These are phyloP conservation scores for Hymenoscyphus repandus DNA, from an alignment of 2,329 filamentous ascomycete genomes.

Conservation along the genomic window DNA sequence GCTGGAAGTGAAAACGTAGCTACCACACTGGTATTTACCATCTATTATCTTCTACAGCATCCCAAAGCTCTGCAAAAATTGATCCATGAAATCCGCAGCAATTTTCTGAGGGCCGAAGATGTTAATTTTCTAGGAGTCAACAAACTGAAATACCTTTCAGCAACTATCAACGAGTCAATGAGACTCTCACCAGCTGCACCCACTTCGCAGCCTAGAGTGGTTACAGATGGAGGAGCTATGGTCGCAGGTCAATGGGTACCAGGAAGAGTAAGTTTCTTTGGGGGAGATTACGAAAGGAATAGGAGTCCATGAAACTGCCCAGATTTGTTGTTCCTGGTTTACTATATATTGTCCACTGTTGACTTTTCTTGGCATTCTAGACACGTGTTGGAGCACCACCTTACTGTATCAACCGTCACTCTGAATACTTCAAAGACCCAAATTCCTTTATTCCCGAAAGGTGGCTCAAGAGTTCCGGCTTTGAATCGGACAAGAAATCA, in stretches of 20 bases:
- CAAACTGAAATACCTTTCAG: not conserved
- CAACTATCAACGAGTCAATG: constrained; percentile 7
- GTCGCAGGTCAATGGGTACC: constrained; percentile 1
- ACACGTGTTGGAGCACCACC: not conserved
- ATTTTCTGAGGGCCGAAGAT: constrained; percentile 30
- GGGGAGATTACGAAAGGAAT: not conserved
- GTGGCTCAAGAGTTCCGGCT: constrained; percentile 27
- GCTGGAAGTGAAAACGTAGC: constrained; percentile 31
- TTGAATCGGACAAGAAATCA: constrained; percentile 5
- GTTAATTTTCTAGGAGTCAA: not conserved
- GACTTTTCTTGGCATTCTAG: not conserved
- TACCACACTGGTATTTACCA: constrained; percentile 22
- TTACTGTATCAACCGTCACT: not conserved
- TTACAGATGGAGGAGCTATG: not conserved
- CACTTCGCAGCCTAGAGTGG: not conserved
- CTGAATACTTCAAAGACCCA: constrained; percentile 6
- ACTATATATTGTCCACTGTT: too few species aligned
- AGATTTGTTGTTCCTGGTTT: too few species aligned
- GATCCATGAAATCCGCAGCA: constrained; percentile 35
- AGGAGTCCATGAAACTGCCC: too few species aligned
- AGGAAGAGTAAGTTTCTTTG: constrained; percentile 1
- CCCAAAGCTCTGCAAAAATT: constrained; percentile 28
- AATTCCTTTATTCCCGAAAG: constrained; percentile 17
- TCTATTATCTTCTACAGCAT: constrained; percentile 50
- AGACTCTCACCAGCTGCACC: constrained; percentile 8